phyloP scores from a whole-genome alignment of 2,329 filamentous ascomycete genomes.

The Diaporthe citrichinensis region DNA sequence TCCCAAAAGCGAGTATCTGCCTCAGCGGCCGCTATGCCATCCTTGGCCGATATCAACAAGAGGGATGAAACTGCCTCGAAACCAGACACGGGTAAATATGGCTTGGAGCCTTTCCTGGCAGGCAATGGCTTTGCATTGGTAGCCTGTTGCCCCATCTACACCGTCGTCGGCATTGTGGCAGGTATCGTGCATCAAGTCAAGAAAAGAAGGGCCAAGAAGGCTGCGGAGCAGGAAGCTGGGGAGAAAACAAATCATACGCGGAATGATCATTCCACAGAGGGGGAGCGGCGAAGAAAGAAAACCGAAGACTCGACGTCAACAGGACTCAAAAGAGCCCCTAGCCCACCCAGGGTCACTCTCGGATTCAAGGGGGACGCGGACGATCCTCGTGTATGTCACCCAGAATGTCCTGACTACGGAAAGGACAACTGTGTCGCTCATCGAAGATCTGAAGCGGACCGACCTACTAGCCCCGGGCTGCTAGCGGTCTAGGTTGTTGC shows the following conservation, averaged over 20 bases:
- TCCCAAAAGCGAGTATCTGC: not conserved
- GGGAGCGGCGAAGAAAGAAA: no score
- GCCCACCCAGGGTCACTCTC: not conserved
- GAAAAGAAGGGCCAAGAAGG: not conserved
- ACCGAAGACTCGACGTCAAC: not conserved
- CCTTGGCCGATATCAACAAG: slow-evolving; percentile 1
- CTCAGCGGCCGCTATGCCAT: not conserved
- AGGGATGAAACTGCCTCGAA: slow-evolving; percentile 14
- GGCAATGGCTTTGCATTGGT: not conserved
- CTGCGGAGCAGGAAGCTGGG: not conserved
- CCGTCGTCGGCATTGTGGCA: not conserved
- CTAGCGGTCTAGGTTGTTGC: not conserved
- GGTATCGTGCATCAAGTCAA: not conserved
- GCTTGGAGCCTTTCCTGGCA: slow-evolving; percentile 19
- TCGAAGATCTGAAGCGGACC: not conserved
- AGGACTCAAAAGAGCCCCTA: not conserved
- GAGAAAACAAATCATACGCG: not conserved
- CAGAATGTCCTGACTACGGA: not conserved
- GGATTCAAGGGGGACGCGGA: not conserved
- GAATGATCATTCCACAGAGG: not conserved
- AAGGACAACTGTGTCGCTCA: not conserved
- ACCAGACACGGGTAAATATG: slow-evolving; percentile 14
- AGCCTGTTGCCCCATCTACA: slow-evolving; percentile 9
- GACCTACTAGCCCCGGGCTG: not conserved
- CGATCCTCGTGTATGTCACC: not conserved